Base-by-base conservation (phyloP, 2,329 filamentous ascomycete genomes). In the Hypocreales sp. region DNA sequence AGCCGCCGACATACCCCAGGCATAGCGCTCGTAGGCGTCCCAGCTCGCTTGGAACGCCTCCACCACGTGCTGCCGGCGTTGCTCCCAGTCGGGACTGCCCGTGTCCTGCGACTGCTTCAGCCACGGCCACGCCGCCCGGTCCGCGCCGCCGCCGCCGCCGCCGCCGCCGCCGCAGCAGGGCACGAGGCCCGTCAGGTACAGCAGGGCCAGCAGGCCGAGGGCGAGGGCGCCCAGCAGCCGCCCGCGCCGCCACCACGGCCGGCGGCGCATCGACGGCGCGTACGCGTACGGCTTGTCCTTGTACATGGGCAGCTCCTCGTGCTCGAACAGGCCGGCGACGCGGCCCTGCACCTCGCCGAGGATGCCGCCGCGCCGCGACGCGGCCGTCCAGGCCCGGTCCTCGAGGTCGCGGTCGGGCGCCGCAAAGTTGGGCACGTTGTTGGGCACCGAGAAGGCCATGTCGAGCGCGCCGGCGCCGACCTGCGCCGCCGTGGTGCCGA, bases 271-370 rank as follows among this genome's bases (percentile, higher is more conserved):
- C 34, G 69, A 70, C 19, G 64, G 57, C 23, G 68, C 62, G 42
- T 80, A 76, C 27, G 64, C 66, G 47, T 81, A 90, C n/a, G 90
- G 90, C 52, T 98, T 98, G 57, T 98, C 90, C 56, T 98, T 98
- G 61, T 98, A 98, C 79, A 95, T 86, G 24, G 90, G 90, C 35
- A 98, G 59, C 31, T 40, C 51, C 19, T 56, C 43, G 35, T 51
- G 52, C 20, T 74, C 69, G 35, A 86, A 74, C 33, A 84, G 64
- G 32, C 61, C 64, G 27, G 67, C 67, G 20, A 82, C 60, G 35
- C 67, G 71, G 40, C 68, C 67, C 26, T 76, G 61, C 21, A 82
- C 60, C 25, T 57, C 62, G 32, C 57, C 54, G 25, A 70, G 46
- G 24, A 66, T 51, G 28, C 53, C 47, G 26, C 37, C 42, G 30